A percentile compares a stretch with the other conserved stretches of the same genome.
phyloP scores from a whole-genome alignment of 441 rosid genomes.

The Hura crepitans region DNA sequence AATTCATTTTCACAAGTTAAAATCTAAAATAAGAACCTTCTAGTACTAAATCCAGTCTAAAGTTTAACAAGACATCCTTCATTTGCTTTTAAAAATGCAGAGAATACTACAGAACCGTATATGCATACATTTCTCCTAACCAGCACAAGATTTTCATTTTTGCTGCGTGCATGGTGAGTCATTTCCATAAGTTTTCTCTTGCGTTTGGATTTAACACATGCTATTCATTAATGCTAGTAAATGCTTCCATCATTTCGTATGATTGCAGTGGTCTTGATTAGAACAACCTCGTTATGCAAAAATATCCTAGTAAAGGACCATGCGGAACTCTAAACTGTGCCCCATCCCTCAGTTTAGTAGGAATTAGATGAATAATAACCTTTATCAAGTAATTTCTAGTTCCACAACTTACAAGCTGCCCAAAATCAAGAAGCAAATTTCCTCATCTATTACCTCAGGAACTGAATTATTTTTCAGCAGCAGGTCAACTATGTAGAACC shows the following conservation, averaged over 20 bases:
- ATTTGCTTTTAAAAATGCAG: background rate
- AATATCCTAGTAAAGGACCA: background rate
- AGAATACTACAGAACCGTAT: background rate
- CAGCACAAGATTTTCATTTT: slow-evolving; percentile 1
- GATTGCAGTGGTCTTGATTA: background rate
- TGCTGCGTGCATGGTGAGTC: background rate
- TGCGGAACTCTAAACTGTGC: background rate
- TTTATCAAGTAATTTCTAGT: background rate
- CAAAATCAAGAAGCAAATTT: background rate
- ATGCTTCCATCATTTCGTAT: background rate
- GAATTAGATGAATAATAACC: background rate
- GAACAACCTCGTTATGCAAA: background rate
- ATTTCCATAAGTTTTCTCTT: slow-evolving; percentile 4
- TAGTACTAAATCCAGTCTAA: too few relatives aligned
- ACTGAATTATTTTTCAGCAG: background rate
- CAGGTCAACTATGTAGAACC: background rate
- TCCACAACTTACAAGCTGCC: slow-evolving; percentile 1
- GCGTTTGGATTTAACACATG: background rate
- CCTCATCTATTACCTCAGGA: background rate
- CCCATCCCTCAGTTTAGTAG: background rate
- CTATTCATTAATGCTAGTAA: background rate
- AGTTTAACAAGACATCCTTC: background rate
- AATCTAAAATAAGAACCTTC: background rate
- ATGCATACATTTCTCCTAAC: background rate
- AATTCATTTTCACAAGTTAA: background rate